Base-by-base conservation (phyloP, 495 filamentous ascomycete genomes). In the Bombardia bombarda region DNA sequence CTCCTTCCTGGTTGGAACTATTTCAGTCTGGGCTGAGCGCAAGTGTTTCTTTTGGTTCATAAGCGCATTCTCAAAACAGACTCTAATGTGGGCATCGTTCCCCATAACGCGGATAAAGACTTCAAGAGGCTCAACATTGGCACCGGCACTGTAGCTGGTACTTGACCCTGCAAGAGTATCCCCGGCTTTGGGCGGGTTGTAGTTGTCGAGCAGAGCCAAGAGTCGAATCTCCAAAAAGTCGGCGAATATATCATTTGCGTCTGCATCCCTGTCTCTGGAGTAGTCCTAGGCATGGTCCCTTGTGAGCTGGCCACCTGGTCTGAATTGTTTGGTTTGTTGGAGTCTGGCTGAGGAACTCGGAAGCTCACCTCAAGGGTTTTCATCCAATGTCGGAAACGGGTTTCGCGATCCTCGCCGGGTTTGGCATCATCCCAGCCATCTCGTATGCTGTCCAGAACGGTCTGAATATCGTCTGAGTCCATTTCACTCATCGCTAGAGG, bases 41-140 rank as follows among this genome's bases (percentile, higher is more conserved):
- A 40, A 17, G 17, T 16, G 31, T 16, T 40, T 40, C 8, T 40
- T 40, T n/a, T 40, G 38, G 25, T 31, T 40, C 16, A 40, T 40
- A 5, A 40, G 17, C 5, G 25, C 23, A 16, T 40, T 40, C 19
- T 40, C 38, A 17, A 40, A 40, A n/a, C 38, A 40, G 9, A 31
- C 38, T 7, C 38, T 10, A 25, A 40, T 40, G 38, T 40, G 30
- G 9, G 25, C 3, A n/a, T 40, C 38, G 25, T 40, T 25, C 7
- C 2, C 16, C 38, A 40, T 40, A 14, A 19, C 9, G 10, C 26
- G 16, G 14, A 40, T 13, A 25, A 40, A 40, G 7, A 25, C n/a
- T 4, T 32, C 26, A 4, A 40, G 38, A 20, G 36, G 36, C 5
- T 13, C 18, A 13, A 20, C 33, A n/a, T n/a, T n/a, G n/a, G n/a